Evolutionary conservation across 2,329 filamentous ascomycete species (phyloP), one percentile per base, ranked within the genome.

Genomic region (Cadophora gregata): DNA sequence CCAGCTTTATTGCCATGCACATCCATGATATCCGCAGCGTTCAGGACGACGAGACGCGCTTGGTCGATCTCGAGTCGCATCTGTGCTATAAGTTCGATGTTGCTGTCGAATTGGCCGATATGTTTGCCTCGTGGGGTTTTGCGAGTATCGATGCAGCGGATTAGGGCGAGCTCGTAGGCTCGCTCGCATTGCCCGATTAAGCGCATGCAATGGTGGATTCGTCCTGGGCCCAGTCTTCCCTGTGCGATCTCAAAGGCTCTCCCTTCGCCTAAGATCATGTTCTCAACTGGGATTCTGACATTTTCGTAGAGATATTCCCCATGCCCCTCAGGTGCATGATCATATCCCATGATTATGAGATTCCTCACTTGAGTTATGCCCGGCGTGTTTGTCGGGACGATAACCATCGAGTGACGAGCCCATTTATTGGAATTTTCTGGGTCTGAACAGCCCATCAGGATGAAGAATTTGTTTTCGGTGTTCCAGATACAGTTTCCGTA

Each of bases 121-220:
- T 78, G 75, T 70, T 80, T 77, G 31, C 80, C 78, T 27, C 79
- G 73, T 51, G 80, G 74, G 71, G 78, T 77, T 71, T 81, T 79
- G 67, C 75, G 67, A 53, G 78, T 70, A 67, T 80, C 77, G 69
- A 77, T 75, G 72, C 74, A 77, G 16, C 77, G 78, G 38, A 79
- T 76, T 19, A 81, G 76, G 3, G 78, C 78, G 10, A 80, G 75
- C 67, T 80, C 79, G 67, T 75, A 80, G 0, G 79, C 79, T 1
- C 79, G 77, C 73, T 81, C 79, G n/a, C 78, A 77, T 69, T 81
- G 79, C 5, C 79, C 79, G 62, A 81, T 79, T 8, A 80, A 67
- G 9, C 79, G 76, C 79, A 81, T 81, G 71, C 78, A 79, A 66
- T 81, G 79, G 64, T 81, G 79, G 62, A 81, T 81, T 50, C 79